Base-by-base conservation (phyloP, 2,329 filamentous ascomycete species). In the Bipolaris gigantea region DNA sequence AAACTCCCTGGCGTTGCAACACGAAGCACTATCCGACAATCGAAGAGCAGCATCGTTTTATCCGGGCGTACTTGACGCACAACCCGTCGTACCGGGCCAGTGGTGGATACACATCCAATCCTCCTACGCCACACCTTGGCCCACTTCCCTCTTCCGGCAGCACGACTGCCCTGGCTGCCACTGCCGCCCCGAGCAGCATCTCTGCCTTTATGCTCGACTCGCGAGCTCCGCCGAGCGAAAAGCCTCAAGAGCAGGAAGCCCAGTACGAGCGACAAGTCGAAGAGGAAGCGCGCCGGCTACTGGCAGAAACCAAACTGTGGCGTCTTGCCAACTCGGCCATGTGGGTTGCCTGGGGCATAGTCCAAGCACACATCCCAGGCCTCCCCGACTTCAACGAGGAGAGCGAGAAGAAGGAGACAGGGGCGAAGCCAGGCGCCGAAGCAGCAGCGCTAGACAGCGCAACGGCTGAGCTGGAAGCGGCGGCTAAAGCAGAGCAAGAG, bases 311-410 rank as follows among this genome's bases (percentile, higher is more conserved):
- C 2, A 81, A 86, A 15, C 79, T 96, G 41, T 99, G 94, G 94
- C 85, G 94, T 3, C 80, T 90, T 0, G 90, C 91, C 35, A 96
- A 94, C 75, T 92, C 88, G 33, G 91, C 90, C 2, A 85, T 89
- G 76, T 99, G 94, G 94, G 85, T 95, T 21, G 90, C 92, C 1
- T 99, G 94, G 94, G 94, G 94, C 21, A 90, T 97, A 57, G 89
- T 99, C 47, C 94, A 99, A 76, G 93, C 94, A 43, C 92, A 94
- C 71, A 81, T 96, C 1, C 86, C 90, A 0, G 90, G 87, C 0
- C 80, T 93, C 71, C 84, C 88, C 16, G 76, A 77, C 15, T 78
- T 79, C 33, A 76, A 75, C 13, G 57, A 62, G 1, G 51, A 59
- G 21, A 56, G 64, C 15, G 55, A 63, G 36, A 10, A 21, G 5